Evolutionary conservation across 2,329 filamentous ascomycete species (phyloP).

Genomic region (Exophiala mesophila): DNA sequence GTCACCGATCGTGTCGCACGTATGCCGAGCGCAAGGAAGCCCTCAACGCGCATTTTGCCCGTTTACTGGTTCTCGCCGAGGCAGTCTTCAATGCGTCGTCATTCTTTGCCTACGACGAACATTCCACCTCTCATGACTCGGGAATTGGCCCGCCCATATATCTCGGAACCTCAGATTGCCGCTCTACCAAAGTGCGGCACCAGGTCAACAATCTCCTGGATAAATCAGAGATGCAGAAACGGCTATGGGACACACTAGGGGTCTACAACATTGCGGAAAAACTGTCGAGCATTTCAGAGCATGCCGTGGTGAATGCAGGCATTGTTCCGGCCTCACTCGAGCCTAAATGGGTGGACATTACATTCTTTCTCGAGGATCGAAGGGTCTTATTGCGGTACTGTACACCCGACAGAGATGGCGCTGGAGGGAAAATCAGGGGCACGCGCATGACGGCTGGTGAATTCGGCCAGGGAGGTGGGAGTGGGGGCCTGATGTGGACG

Average conservation of each 20-base stretch:
- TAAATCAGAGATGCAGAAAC: conserved; percentile 12
- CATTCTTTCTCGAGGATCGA: conserved; percentile 24
- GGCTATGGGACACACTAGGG: conserved; percentile 19
- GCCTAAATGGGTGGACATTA: conserved; percentile 26
- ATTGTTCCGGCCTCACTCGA: conserved; percentile 14
- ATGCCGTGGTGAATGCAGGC: conserved; percentile 20
- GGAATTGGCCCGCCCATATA: conserved; percentile 24
- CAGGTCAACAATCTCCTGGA: conserved; percentile 21
- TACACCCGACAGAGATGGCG: conserved; percentile 16
- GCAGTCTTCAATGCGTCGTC: conserved; percentile 19
- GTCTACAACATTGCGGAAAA: conserved; percentile 25
- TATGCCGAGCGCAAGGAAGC: conserved; percentile 23
- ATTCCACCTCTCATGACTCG: conserved; percentile 20
- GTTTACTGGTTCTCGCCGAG: conserved; percentile 22
- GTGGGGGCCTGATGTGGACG: conserved; percentile 24
- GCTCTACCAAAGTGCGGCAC: conserved; percentile 24
- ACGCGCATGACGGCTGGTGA: conserved; percentile 10
- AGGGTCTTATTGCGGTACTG: conserved; percentile 24
- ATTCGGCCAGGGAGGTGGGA: conserved; percentile 13
- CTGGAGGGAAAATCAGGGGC: conserved; percentile 13
- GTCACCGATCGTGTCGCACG: conserved; percentile 17
- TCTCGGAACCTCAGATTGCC: conserved; percentile 10
- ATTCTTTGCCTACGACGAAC: conserved; percentile 21
- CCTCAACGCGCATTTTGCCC: conserved; percentile 24
- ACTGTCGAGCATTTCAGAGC: conserved; percentile 23